Evolutionary conservation across 306 rosid species (phyloP), one percentile per base, ranked within the genome.

Genomic region (Medicago arabica): DNA sequence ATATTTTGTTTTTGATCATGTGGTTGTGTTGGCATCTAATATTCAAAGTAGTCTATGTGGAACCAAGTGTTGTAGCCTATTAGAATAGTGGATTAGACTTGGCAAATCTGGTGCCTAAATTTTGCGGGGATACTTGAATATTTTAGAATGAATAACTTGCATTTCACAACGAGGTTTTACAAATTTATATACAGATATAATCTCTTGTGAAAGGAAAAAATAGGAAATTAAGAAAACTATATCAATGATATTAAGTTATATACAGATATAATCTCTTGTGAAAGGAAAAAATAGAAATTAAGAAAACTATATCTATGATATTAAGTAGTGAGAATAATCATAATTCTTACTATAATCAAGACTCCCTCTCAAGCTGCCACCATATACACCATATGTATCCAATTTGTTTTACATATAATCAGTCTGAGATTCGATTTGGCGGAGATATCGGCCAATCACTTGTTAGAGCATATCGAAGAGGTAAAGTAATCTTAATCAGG

Each of bases 31-130:
- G 46, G 15, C 59, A 43, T 73, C 4, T 1, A 43, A 41, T 58
- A 3, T 40, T 41, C 57, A 58, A 41, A 15, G 7, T 50, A 41
- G 25, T 59, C 57, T 23, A 23, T 59, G 57, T 7, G 31, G 31
- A 72, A n/a, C 17, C 44, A 23, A 72, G 41, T 71, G 31, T 12
- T 72, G 40, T 21, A 3, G 7, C 40, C 11, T 50, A 34, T 31
- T 58, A 19, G 54, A 12, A 55, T 39, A 44, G 76, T 72, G 76
- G 40, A 13, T 40, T 40, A 15, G 16, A 23, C 53, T 44, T 71
- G 7, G 39, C 39, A 51, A 44, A 57, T 55, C 50, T 54, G 36
- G 9, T 18, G 15, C 15, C 66, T 17, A 54, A 17, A 65, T 65
- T 40, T 39, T 39, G 47, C 7, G 14, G 40, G 11, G 43, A 2